Evolutionary conservation across 2,329 filamentous ascomycete species (phyloP), one percentile per base, ranked within the genome.

Genomic region (Amauroascus verrucosus): DNA sequence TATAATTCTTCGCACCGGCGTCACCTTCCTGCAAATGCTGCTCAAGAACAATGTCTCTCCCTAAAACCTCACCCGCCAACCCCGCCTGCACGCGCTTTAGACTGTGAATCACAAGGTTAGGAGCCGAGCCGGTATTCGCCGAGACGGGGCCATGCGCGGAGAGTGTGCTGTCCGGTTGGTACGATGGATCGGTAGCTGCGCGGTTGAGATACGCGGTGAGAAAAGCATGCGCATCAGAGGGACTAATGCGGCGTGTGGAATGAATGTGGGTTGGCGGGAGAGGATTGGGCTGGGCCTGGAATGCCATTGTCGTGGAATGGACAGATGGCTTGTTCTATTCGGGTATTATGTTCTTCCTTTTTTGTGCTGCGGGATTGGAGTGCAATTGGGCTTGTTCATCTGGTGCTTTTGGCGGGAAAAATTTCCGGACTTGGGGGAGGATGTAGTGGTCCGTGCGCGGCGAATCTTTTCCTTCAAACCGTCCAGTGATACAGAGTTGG

Each of bases 11-110:
- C 24, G 11, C 24, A 16, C 24, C 22, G 22, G 6, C 18, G 2
- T 24, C 49, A 1, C 33, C 44, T 7, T 50, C 45, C 47, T 53
- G 22, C 54, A 48, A 48, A 51, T 56, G 60, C 55, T 67, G 70
- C 13, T 63, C 63, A 33, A 72, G 62, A 7, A 66, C 63, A 52
- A 72, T 53, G 60, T 74, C 71, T 3, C 67, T 63, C 9, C 69
- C 70, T 5, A 74, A 59, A 18, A 71, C 64, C 48, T 74, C 69
- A 2, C 71, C 71, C 0, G 66, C 65, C 18, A 74, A 56, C 30
- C 71, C 71, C 1, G 70, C 70, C 61, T 73, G 68, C 32, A 74
- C 68, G 43, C 71, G 70, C 62, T 71, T 70, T 51, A 74, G 59
- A 55, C 71, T 73, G 61, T 74, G 71, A 41, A 74, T 61, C 22